These are phyloP conservation scores for Fragaria iinumae DNA, from an alignment of 306 rosid species.

Conservation along the genomic window DNA sequence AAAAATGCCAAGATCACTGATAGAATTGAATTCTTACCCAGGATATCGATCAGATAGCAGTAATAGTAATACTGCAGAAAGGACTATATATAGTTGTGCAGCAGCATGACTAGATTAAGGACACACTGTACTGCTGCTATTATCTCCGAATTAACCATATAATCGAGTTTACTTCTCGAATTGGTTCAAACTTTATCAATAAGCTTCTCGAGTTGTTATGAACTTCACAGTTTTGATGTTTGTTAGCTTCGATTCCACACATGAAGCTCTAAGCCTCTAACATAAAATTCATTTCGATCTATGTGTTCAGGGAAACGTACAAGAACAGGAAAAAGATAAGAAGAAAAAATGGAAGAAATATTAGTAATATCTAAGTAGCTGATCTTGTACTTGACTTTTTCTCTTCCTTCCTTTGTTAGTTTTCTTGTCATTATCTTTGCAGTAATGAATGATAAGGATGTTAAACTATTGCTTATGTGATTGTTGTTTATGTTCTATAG, in stretches of 20 bases:
- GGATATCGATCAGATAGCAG: neutral
- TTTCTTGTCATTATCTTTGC: neutral
- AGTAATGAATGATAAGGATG: conserved; percentile 1
- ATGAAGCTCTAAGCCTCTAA: neutral
- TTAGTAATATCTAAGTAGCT: neutral
- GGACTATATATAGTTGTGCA: neutral
- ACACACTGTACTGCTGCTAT: neutral
- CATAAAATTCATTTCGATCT: neutral
- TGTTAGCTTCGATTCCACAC: neutral
- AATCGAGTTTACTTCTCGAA: no score
- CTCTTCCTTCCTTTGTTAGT: neutral
- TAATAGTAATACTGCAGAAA: neutral
- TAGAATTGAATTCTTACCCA: neutral
- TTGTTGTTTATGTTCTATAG: neutral
- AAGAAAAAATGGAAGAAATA: no score
- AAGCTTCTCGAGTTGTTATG: no score
- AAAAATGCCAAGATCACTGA: neutral
- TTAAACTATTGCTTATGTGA: neutral
- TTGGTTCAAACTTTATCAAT: no score
- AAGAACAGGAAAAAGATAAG: neutral
- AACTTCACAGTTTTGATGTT: no score
- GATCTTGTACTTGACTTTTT: conserved; percentile 13
- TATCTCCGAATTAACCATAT: neutral
- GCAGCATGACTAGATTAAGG: neutral
- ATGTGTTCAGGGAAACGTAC: neutral